Evolutionary conservation across 2,329 filamentous ascomycete species (phyloP).

Genomic region (Cladorrhinum sp.): DNA sequence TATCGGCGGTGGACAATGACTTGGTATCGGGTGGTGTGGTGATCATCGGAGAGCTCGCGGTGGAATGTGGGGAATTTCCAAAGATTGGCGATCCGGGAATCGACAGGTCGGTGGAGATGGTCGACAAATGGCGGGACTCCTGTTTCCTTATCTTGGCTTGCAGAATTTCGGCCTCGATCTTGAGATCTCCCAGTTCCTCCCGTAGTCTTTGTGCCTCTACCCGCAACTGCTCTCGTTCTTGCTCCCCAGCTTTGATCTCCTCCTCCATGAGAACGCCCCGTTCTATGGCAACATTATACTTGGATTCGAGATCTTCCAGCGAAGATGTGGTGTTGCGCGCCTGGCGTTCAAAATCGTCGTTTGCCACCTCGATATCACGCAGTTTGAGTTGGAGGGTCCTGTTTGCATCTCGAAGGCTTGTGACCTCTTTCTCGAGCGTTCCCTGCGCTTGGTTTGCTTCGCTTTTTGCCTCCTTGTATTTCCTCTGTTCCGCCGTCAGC

Average conservation of each 20-base stretch:
- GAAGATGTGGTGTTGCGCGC: slow-evolving; percentile 94
- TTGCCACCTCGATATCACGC: slow-evolving; percentile 93
- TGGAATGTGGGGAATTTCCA: slow-evolving; percentile 74
- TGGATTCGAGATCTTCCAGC: slow-evolving; percentile 93
- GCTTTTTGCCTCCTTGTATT: slow-evolving; percentile 91
- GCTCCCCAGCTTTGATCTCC: slow-evolving; percentile 85
- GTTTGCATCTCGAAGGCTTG: slow-evolving; percentile 79
- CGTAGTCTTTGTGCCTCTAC: slow-evolving; percentile 88
- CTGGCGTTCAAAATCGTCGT: slow-evolving; percentile 97
- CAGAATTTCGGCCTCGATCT: slow-evolving; percentile 90
- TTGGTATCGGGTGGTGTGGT: slow-evolving; percentile 78
- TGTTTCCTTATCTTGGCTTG: slow-evolving; percentile 87
- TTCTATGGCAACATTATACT: slow-evolving; percentile 94
- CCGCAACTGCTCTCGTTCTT: slow-evolving; percentile 82
- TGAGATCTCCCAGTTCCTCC: slow-evolving; percentile 88
- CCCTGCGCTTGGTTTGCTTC: slow-evolving; percentile 85
- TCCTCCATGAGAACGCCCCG: slow-evolving; percentile 90
- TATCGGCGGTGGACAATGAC: slow-evolving; percentile 54
- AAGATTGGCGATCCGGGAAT: slow-evolving; percentile 68
- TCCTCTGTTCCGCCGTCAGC: slow-evolving; percentile 57
- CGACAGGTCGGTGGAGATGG: slow-evolving; percentile 61
- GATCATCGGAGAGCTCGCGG: slow-evolving; percentile 85
- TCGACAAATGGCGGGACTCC: slow-evolving; percentile 54
- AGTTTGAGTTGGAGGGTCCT: slow-evolving; percentile 77
- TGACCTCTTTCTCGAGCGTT: slow-evolving; percentile 91